Evolutionary conservation across 768 basidiomycete species (phyloP), one percentile per base, ranked within the genome.

Genomic region (Tylopilus intermedius): DNA sequence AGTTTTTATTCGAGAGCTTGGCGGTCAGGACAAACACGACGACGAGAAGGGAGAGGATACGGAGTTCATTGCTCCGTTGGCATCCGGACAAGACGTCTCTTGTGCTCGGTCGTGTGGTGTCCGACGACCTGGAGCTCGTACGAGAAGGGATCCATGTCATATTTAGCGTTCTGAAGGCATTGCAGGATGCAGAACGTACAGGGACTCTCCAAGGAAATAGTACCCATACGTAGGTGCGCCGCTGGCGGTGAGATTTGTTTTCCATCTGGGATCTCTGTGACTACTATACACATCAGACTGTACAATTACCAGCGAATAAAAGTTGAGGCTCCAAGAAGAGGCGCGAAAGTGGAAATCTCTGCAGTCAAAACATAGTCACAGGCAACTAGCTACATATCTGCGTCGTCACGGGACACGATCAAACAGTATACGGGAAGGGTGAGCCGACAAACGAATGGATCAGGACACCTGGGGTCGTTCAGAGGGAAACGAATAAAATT

Each of bases 11-110:
- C 29, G 75, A 74, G 7, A 62, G 71, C 11, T 67, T 80, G 51
- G 63, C 59, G 47, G 73, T 82, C 4, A 64, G 77, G 45, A 68
- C 70, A 21, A 73, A 69, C 29, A 67, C 57, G 0, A 69, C 68
- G 33, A 76, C 77, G 50, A 71, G 62, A 58, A 80, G 76, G 67
- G 81, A 82, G 41, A 71, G 78, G 38, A 68, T 88, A 6, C 75
- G 86, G 32, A 75, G 74, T 45, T 80, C 83, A 0, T 66, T 90
- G 41, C 66, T 88, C 51, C 74, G 82, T 8, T 87, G 83, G 79
- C 84, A 85, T 61, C 84, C 85, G 1, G 84, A 86, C 63, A 86
- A 85, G 69, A 70, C 79, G 58, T 72, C 76, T 4, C 50, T 56
- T 2, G 54, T 83, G 14, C 58, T 82, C n/a, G 55, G 63, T 14